phyloP scores from a whole-genome alignment of 1,139 yeast species.

The Pichia terricola region DNA sequence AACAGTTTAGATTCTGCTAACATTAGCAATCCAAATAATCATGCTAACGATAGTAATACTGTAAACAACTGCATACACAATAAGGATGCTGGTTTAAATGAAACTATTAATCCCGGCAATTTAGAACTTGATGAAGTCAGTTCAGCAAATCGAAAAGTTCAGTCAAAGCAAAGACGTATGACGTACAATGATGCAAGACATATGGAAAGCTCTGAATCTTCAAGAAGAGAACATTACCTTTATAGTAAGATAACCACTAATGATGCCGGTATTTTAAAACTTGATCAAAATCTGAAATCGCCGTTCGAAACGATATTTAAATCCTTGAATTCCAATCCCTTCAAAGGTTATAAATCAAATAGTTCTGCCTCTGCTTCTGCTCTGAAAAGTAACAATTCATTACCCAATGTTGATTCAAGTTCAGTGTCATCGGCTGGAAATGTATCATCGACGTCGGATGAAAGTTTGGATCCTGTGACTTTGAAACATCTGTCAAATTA shows the following conservation, averaged over 20 bases:
- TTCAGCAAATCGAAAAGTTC: not conserved
- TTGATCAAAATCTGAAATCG: conserved; percentile 19
- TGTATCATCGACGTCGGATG: not conserved
- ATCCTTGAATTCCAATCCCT: conserved; percentile 16
- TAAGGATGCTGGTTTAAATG: too few relatives aligned
- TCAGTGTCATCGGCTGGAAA: not conserved
- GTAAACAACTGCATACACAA: not conserved
- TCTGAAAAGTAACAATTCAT: not conserved
- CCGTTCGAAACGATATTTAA: conserved; percentile 20
- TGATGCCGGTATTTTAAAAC: conserved; percentile 13
- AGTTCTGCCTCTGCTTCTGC: not conserved
- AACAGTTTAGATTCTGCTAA: not conserved
- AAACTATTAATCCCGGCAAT: too few relatives aligned
- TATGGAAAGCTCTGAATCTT: not conserved
- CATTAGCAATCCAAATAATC: not conserved
- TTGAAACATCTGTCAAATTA: conserved; percentile 19
- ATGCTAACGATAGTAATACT: not conserved
- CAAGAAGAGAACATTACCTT: not conserved
- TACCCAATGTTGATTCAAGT: not conserved
- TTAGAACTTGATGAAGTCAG: not conserved
- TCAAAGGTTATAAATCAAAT: conserved; percentile 21
- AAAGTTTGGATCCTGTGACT: conserved; percentile 2
- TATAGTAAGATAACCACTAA: too few relatives aligned
- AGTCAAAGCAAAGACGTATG: not conserved
- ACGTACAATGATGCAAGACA: not conserved